Evolutionary conservation across 2,329 filamentous ascomycete species (phyloP).

Genomic region (Cadophora luteo-olivacea): DNA sequence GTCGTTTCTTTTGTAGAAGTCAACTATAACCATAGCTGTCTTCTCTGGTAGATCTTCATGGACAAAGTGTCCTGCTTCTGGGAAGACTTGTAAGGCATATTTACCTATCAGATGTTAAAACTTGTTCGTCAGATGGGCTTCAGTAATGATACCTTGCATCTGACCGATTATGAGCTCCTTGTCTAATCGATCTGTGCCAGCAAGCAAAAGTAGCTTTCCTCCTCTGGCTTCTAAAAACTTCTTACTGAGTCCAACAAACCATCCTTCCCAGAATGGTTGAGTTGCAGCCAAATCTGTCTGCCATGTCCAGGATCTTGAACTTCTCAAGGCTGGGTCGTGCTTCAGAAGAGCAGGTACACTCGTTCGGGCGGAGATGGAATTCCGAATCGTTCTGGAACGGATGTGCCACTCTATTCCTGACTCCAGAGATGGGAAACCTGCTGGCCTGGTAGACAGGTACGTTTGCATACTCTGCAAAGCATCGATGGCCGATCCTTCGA

Average conservation of each 20-base stretch:
- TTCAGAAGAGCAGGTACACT: slow-evolving; percentile 83
- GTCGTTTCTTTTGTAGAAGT: slow-evolving; percentile 94
- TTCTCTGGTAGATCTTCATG: slow-evolving; percentile 95
- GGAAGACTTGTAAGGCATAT: slow-evolving; percentile 93
- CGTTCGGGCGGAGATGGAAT: slow-evolving; percentile 80
- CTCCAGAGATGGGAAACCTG: slow-evolving; percentile 76
- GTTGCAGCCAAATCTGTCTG: slow-evolving; percentile 83
- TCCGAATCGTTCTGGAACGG: slow-evolving; percentile 85
- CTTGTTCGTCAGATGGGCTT: slow-evolving; percentile 8
- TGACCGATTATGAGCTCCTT: slow-evolving; percentile 94
- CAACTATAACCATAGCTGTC: slow-evolving; percentile 82
- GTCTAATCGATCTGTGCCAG: slow-evolving; percentile 88
- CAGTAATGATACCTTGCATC: slow-evolving; percentile 80
- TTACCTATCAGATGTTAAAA: slow-evolving; percentile 63
- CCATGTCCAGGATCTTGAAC: slow-evolving; percentile 70
- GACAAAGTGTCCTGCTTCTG: slow-evolving; percentile 94
- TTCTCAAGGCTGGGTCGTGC: slow-evolving; percentile 49
- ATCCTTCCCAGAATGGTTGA: slow-evolving; percentile 91
- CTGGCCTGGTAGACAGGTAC: slow-evolving; percentile 83
- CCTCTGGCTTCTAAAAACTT: slow-evolving; percentile 85
- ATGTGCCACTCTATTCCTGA: slow-evolving; percentile 94
- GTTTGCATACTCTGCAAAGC: slow-evolving; percentile 93
- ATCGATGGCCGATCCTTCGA: slow-evolving; percentile 95
- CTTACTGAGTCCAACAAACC: slow-evolving; percentile 86
- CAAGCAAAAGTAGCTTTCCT: slow-evolving; percentile 84